A percentile compares a stretch with the other conserved stretches of the same genome.
phyloP scores from a whole-genome alignment of 805 yeast genomes.

The Millerozyma miso region DNA sequence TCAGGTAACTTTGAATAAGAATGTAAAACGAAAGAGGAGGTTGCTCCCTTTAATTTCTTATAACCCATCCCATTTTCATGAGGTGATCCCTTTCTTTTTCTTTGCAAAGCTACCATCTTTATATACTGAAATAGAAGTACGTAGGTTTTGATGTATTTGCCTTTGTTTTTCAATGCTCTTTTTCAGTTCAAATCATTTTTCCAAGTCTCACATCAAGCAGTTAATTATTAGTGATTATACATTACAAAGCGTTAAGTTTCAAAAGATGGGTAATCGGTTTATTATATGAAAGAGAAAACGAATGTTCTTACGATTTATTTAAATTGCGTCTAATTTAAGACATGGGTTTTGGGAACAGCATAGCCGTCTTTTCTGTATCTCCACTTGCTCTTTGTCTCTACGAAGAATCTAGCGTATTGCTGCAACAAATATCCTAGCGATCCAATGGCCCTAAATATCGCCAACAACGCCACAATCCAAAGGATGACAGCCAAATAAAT shows the following conservation, averaged over 20 bases:
- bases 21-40: constrained; percentile 43
- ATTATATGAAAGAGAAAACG: not conserved
- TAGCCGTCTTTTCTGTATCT: constrained; percentile 37
- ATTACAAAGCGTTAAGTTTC: too few relatives aligned
- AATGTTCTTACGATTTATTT: not conserved
- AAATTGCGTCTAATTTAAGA: not conserved
- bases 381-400: constrained; percentile 39
- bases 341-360: constrained; percentile 19
- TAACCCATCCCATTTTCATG: constrained; percentile 13
- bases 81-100: constrained; percentile 28
- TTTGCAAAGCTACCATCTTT: constrained; percentile 44
- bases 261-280: not conserved
- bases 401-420: constrained; percentile 30
- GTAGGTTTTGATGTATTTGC: not conserved
- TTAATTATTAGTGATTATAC: too few relatives aligned
- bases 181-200: not conserved
- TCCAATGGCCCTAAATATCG: constrained; percentile 79
- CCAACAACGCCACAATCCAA: constrained; percentile 88
- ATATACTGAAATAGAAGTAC: too few relatives aligned
- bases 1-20: constrained; percentile 46
- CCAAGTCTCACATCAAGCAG: not conserved
- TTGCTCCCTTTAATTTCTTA: constrained; percentile 21
- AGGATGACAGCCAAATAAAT: constrained; percentile 77
- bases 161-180: not conserved
- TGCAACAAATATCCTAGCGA: constrained; percentile 64